A percentile compares a stretch with the other conserved stretches of the same genome.
These are phyloP conservation scores for Plasmodium fragile DNA, from an alignment of 169 alveolate species.

Conservation along the genomic window DNA sequence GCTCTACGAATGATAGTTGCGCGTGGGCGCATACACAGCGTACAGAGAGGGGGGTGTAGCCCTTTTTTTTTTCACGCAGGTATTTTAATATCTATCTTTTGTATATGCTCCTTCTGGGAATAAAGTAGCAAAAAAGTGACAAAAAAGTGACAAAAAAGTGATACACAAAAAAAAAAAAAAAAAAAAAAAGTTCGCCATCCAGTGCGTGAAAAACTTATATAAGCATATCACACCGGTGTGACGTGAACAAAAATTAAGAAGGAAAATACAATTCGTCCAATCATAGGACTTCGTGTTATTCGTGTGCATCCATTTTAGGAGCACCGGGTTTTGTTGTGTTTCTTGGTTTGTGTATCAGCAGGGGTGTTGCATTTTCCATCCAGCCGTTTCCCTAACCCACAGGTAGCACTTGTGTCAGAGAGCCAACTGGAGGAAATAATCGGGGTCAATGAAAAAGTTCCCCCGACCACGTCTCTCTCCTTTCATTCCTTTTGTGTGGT, in stretches of 20 bases:
- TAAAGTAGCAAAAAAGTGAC: background rate
- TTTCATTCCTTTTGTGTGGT: background rate
- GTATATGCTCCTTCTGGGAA: background rate
- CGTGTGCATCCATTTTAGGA: background rate
- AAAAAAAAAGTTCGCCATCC: background rate
- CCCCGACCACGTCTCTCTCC: background rate
- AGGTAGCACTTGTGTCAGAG: background rate
- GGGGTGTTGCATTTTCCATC: background rate
- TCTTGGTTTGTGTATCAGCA: background rate
- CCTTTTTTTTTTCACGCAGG: background rate
- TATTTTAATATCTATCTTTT: background rate
- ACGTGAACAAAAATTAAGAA: background rate
- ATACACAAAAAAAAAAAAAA: background rate
- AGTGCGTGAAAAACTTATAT: background rate
- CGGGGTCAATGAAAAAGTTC: background rate
- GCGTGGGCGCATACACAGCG: background rate
- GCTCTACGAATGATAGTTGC: background rate
- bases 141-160: background rate
- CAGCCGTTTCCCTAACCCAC: background rate
- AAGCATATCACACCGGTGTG: background rate
- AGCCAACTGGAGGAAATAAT: slow-evolving; percentile 13
- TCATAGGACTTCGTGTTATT: background rate
- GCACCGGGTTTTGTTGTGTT: background rate
- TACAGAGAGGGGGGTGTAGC: background rate
- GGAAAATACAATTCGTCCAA: background rate